Evolutionary conservation across 495 filamentous ascomycete species (phyloP).

Genomic region (Penicillium pulvis): DNA sequence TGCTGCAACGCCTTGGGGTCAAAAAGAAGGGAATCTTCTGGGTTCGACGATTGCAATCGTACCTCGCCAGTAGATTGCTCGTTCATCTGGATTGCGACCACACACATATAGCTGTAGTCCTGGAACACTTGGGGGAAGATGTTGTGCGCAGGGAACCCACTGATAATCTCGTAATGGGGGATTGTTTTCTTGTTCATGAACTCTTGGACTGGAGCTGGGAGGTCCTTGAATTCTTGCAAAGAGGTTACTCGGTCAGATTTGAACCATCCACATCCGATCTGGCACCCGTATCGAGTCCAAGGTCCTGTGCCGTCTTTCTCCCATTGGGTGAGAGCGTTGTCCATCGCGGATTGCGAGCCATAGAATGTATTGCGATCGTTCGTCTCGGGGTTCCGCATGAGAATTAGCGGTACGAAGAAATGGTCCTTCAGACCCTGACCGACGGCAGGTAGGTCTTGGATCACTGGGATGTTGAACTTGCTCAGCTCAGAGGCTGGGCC

Average conservation of each 20-base stretch:
- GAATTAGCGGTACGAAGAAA: slow-evolving; percentile 27
- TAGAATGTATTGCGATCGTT: slow-evolving; percentile 38
- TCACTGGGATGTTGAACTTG: slow-evolving; percentile 53
- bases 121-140: slow-evolving; percentile 26
- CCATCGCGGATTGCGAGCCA: slow-evolving; percentile 35
- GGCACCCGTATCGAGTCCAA: slow-evolving; percentile 42
- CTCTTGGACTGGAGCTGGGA: slow-evolving; percentile 39
- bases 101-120: slow-evolving; percentile 35
- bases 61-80: slow-evolving; percentile 51
- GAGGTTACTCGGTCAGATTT: slow-evolving; percentile 46
- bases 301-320: slow-evolving; percentile 46
- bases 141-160: slow-evolving; percentile 34
- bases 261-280: slow-evolving; percentile 54
- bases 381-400: slow-evolving; percentile 29
- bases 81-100: slow-evolving; percentile 40
- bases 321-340: slow-evolving; percentile 50
- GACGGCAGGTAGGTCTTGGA: slow-evolving; percentile 50
- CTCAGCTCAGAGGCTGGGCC: slow-evolving; percentile 55
- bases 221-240: slow-evolving; percentile 45
- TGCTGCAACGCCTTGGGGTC: slow-evolving; percentile 59
- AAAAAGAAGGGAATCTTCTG: slow-evolving; percentile 54
- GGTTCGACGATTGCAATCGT: slow-evolving; percentile 56
- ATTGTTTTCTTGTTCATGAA: slow-evolving; percentile 47
- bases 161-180: slow-evolving; percentile 49
- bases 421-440: slow-evolving; percentile 65